These are phyloP conservation scores for Dendrothele bispora DNA, from an alignment of 768 basidiomycete genomes.

Conservation along the genomic window DNA sequence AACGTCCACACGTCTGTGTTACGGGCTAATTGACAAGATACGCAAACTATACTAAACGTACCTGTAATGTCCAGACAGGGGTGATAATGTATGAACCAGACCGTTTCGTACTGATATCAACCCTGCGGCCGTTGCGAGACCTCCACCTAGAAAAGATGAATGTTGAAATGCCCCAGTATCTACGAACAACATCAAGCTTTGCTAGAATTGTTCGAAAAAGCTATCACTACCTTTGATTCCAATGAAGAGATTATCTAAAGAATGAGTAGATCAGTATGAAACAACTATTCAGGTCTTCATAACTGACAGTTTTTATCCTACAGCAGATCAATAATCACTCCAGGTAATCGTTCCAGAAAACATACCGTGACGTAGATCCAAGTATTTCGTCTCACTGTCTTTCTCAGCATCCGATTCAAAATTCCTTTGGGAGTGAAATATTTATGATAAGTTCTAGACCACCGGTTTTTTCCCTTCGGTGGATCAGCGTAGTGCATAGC, in stretches of 20 bases:
- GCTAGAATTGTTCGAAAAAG: not conserved
- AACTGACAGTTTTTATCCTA: constrained; percentile 55
- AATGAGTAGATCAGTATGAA: constrained; percentile 3
- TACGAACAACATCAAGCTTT: constrained; percentile 7
- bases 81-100: constrained; percentile 57
- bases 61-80: constrained; percentile 69
- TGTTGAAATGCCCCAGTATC: constrained; percentile 66
- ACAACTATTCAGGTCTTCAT: not conserved
- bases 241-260: constrained; percentile 59
- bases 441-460: constrained; percentile 39
- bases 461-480: constrained; percentile 29
- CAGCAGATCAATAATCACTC: constrained; percentile 1
- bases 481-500: constrained; percentile 44
- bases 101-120: constrained; percentile 66
- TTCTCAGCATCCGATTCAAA: constrained; percentile 52
- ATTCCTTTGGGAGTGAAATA: constrained; percentile 53
- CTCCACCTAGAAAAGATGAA: constrained; percentile 58
- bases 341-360: constrained; percentile 7
- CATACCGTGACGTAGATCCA: constrained; percentile 70
- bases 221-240: constrained; percentile 54
- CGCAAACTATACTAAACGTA: too few relatives aligned
- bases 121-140: constrained; percentile 64
- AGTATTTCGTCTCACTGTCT: constrained; percentile 58
- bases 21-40: constrained; percentile 1
- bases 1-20: not conserved